Evolutionary conservation across 1,284 basidiomycete genomes (phyloP).

Genomic region (Stygiomarasmius scandens): DNA sequence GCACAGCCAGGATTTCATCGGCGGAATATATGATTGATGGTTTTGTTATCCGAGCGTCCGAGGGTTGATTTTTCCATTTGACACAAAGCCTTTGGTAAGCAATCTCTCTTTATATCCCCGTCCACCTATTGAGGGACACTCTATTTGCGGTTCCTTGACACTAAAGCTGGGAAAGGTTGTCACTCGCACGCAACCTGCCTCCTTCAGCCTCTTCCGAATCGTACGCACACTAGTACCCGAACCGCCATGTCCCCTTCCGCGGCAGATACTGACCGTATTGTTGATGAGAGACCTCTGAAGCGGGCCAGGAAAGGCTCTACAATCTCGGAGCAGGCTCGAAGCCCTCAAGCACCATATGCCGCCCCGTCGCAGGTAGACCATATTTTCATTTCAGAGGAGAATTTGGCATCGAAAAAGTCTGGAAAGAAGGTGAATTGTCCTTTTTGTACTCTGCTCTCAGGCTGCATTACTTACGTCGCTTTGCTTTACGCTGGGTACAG

Average conservation of each 20-base stretch:
- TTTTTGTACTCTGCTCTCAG: neutral
- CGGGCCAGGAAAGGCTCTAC: constrained; percentile 14
- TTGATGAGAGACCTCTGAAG: constrained; percentile 16
- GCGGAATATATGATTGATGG: constrained; percentile 9
- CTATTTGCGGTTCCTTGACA: neutral
- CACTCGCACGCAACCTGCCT: constrained; percentile 11
- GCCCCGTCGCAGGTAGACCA: constrained; percentile 36
- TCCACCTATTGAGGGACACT: neutral
- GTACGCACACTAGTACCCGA: constrained; percentile 6
- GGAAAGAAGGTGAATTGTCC: constrained; percentile 39
- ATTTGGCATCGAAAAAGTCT: constrained; percentile 37
- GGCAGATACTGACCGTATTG: neutral
- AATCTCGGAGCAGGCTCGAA: neutral
- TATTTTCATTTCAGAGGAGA: constrained; percentile 42
- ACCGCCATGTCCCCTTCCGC: constrained; percentile 15
- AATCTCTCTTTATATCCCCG: constrained; percentile 10
- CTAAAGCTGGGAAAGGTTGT: neutral
- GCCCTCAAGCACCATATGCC: neutral
- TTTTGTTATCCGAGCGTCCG: constrained; percentile 10
- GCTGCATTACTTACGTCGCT: neutral
- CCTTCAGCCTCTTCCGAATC: constrained; percentile 13
- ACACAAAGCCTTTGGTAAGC: constrained; percentile 8
- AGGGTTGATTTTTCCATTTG: constrained; percentile 1
- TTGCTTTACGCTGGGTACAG: constrained; percentile 23
- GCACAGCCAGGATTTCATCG: constrained; percentile 4